Base-by-base conservation (phyloP, 306 rosid species). In the Lathyrus aphaca region DNA sequence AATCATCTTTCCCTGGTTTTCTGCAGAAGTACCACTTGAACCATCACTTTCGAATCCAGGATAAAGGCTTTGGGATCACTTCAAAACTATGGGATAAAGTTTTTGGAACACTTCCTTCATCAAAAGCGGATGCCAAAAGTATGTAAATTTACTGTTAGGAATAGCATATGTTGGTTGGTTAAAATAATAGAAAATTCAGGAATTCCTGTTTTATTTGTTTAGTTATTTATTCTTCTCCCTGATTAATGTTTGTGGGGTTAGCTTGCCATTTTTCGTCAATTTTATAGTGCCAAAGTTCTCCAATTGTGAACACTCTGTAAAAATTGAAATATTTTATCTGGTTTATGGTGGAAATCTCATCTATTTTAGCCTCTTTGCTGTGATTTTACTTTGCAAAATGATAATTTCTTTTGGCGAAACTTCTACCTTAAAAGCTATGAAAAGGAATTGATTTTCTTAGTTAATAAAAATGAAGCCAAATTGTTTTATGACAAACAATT, bases 1-100 rank as follows among this genome's bases (percentile, higher is more conserved):
- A 68, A 61, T 64, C 13, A 73, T 43, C 8, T 25, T 50, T 50
- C 43, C 79, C 14, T 39, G 50, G 21, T 72, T 54, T 65, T 30
- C 63, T 58, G 85, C 90, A 94, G 98, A 90, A 75, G 76, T 94
- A 88, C 81, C 98, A 94, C 81, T 53, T 94, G 86, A 94, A 87
- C 68, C 98, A 94, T 83, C 98, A 94, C 83, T 94, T 86, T 82
- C 84, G 97, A 71, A 71, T 90, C 80, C 92, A 87, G 82, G 72
- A 81, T 64, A 90, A 85, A 72, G 97, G 98, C 64, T 94, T 84
- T 66, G 98, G 97, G 29, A 89, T 94, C 72, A 94, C 98, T 76
- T 90, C 98, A 55, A 76, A 92, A 11, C 54, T 94, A 6, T 94
- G 98, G 98, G 98, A 94, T 81, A 80, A 43, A 81, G 79, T 83